Conservation (phyloP, 2,329 filamentous ascomycete species). For the Magnaporthiopsis incrustans region DNA sequence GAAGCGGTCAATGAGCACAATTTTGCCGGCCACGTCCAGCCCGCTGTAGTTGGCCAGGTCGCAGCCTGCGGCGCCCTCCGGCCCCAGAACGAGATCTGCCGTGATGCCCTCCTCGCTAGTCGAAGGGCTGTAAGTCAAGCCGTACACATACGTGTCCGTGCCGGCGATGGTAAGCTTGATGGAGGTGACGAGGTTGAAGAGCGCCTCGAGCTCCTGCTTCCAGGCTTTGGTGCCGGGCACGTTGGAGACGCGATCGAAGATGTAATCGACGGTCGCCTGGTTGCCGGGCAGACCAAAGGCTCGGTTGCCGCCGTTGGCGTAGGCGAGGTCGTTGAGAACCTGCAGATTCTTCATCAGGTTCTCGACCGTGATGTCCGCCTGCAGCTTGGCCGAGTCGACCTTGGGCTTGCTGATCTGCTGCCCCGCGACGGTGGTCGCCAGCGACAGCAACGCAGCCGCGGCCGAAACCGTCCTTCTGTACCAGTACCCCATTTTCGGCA, state of each 20-base stretch:
- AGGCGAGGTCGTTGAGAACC: slow-evolving; percentile 37
- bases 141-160: slow-evolving; percentile 23
- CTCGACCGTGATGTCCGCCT: slow-evolving; percentile 27
- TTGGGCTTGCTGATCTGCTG: slow-evolving; percentile 9
- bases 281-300: slow-evolving; percentile 58
- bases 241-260: slow-evolving; percentile 36
- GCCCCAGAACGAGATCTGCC: slow-evolving; percentile 29
- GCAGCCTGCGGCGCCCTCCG: slow-evolving; percentile 30
- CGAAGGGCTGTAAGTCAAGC: slow-evolving; percentile 38
- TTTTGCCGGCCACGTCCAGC: slow-evolving; percentile 29
- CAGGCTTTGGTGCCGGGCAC: slow-evolving; percentile 28
- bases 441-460: slow-evolving; percentile 1
- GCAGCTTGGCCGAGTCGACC: slow-evolving; percentile 28
- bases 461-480: neutral
- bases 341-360: slow-evolving; percentile 38
- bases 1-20: slow-evolving; percentile 32
- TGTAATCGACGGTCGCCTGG: slow-evolving; percentile 37
- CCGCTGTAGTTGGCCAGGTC: slow-evolving; percentile 24
- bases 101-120: slow-evolving; percentile 35
- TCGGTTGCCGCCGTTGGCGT: slow-evolving; percentile 39
- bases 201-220: slow-evolving; percentile 40
- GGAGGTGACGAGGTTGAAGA: slow-evolving; percentile 30
- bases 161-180: slow-evolving; percentile 25
- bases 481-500: neutral
- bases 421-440: slow-evolving; percentile 1